phyloP scores from a whole-genome alignment of 2,329 filamentous ascomycete genomes.

The Colletotrichum zoysiae region DNA sequence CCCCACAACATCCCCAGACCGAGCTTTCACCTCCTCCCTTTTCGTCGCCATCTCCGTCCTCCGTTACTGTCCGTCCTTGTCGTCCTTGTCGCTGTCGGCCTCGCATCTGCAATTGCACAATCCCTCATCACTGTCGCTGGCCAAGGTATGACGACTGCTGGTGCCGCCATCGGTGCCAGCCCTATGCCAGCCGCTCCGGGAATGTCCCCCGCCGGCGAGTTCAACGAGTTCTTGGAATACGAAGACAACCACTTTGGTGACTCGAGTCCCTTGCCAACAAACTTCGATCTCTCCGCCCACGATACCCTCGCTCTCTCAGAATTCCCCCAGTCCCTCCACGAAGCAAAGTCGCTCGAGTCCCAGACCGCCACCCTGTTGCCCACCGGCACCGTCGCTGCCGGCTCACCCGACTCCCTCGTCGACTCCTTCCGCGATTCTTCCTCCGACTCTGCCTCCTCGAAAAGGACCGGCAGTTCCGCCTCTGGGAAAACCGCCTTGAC shows the following conservation, averaged over 20 bases:
- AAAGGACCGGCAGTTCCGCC: slow-evolving; percentile 60
- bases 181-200: slow-evolving; percentile 55
- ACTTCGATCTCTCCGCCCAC: slow-evolving; percentile 52
- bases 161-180: slow-evolving; percentile 48
- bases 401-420: slow-evolving; percentile 58
- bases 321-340: slow-evolving; percentile 43
- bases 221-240: slow-evolving; percentile 53
- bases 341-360: slow-evolving; percentile 36
- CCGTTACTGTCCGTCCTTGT: background rate
- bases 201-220: slow-evolving; percentile 49
- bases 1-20: slow-evolving; percentile 43
- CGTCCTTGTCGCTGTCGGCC: slow-evolving; percentile 32
- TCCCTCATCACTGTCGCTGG: slow-evolving; percentile 32
- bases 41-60: slow-evolving; percentile 37
- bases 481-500: slow-evolving; percentile 59
- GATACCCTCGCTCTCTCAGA: slow-evolving; percentile 52
- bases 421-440: slow-evolving; percentile 63
- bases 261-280: slow-evolving; percentile 48
- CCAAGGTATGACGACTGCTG: slow-evolving; percentile 44
- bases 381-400: slow-evolving; percentile 49
- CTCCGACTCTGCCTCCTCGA: slow-evolving; percentile 65
- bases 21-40: slow-evolving; percentile 41
- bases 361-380: slow-evolving; percentile 41
- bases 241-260: slow-evolving; percentile 53
- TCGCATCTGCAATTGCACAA: slow-evolving; percentile 22